Evolutionary conservation across 768 basidiomycete genomes (phyloP).

Genomic region (Trichaptum fuscoviolaceum): DNA sequence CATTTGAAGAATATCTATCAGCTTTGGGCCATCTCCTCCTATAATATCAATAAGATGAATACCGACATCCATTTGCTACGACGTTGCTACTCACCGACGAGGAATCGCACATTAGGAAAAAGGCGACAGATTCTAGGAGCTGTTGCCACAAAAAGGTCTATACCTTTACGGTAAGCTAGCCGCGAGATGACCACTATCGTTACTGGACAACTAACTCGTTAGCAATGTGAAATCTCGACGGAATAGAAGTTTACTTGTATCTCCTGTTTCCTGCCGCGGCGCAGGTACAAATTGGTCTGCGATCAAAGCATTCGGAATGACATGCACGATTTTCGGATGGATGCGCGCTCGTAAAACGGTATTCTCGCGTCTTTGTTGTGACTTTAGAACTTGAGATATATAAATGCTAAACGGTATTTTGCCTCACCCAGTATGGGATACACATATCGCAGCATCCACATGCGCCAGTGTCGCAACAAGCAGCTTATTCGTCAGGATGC

Average conservation of each 20-base stretch:
- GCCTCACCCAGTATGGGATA: conserved; percentile 89
- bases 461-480: conserved; percentile 81
- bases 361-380: conserved; percentile 81
- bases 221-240: conserved; percentile 3
- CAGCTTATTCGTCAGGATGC: conserved; percentile 96
- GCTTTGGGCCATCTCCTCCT: conserved; percentile 95
- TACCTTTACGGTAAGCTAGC: conserved; percentile 91
- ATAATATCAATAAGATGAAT: conserved; percentile 3
- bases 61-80: conserved; percentile 2
- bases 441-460: conserved; percentile 92
- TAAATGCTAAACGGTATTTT: not conserved
- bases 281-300: conserved; percentile 80
- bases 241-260: conserved; percentile 26
- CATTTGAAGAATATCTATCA: conserved; percentile 93
- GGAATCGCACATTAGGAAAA: conserved; percentile 83
- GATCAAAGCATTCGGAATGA: conserved; percentile 90
- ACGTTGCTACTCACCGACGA: conserved; percentile 57
- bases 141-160: conserved; percentile 90
- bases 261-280: conserved; percentile 34
- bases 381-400: conserved; percentile 4
- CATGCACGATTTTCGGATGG: conserved; percentile 60
- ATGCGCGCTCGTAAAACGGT: conserved; percentile 77
- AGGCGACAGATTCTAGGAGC: conserved; percentile 83
- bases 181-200: conserved; percentile 90
- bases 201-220: conserved; percentile 41